Conservation (phyloP, 805 yeast genomes). For the Ogataea ganodermae region DNA sequence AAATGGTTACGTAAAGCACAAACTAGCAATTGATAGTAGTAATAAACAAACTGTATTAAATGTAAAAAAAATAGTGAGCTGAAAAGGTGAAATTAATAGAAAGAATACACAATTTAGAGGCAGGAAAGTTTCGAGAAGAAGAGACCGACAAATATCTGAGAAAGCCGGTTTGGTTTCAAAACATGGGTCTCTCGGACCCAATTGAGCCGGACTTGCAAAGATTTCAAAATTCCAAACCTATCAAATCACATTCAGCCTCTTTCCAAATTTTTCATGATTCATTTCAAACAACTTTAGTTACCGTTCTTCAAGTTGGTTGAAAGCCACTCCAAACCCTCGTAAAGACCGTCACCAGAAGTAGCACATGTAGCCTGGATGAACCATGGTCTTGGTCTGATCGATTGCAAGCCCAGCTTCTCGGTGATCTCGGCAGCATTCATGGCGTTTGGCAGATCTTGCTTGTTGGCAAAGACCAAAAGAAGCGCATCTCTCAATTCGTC, state of each 20-base stretch:
- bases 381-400: slow-evolving; percentile 99
- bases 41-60: slow-evolving; percentile 11
- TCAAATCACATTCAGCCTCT: slow-evolving; percentile 16
- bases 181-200: slow-evolving; percentile 4
- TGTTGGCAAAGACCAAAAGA: slow-evolving; percentile 94
- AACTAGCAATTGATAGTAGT: neutral
- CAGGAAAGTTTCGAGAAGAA: slow-evolving; percentile 14
- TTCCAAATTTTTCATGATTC: slow-evolving; percentile 17
- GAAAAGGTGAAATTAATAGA: slow-evolving; percentile 16
- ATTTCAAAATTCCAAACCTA: slow-evolving; percentile 4
- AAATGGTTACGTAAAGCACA: neutral
- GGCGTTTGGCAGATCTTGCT: slow-evolving; percentile 98
- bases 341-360: slow-evolving; percentile 97
- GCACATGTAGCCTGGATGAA: slow-evolving; percentile 99
- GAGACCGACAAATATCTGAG: slow-evolving; percentile 4
- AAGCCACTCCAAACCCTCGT: slow-evolving; percentile 98
- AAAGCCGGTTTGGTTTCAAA: neutral
- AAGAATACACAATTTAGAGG: slow-evolving; percentile 23
- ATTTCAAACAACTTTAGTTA: slow-evolving; percentile 29
- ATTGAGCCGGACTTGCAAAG: slow-evolving; percentile 6
- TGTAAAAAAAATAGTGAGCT: slow-evolving; percentile 13
- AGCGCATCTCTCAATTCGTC: slow-evolving; percentile 97
- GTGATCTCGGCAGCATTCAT: slow-evolving; percentile 99
- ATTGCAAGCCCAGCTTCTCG: slow-evolving; percentile 93
- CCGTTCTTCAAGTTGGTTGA: slow-evolving; percentile 83